Base-by-base conservation (phyloP, 495 filamentous ascomycete species). In the Parathielavia appendiculata region DNA sequence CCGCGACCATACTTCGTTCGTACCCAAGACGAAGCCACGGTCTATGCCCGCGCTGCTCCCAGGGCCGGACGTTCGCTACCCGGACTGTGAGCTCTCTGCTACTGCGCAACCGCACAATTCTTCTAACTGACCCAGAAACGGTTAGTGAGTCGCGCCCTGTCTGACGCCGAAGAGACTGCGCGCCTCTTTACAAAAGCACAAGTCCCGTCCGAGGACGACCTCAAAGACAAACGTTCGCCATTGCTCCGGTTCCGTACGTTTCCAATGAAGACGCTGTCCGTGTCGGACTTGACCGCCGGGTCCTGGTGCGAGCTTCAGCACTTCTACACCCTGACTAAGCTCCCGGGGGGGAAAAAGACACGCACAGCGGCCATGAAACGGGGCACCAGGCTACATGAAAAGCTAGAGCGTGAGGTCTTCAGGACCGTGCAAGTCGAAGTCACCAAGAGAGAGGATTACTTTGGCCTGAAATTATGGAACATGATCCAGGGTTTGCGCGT, bases 251-350 rank as follows among this genome's bases (percentile, higher is more conserved):
- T 95, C 67, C 86, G 93, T 22, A 83, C 81, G 2, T 79, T 81
- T 20, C 89, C 89, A 0, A 86, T 81, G 62, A 92, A 89, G 63
- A 81, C 88, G 0, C 81, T 98, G n/a, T 90, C 88, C 1, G 93
- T 98, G 5, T 89, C 90, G 2, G 93, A 98, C 70, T 68, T 98
- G 43, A 81, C 92, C 2, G 86, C 87, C 14, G 91, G 91, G 2
- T 83, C 91, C 10, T 98, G 93, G 93, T 98, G 93, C 69, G 95
- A 98, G 70, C 72, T 97, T 45, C 93, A 98, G 69, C 92, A 96
- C 63, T 88, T 83, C 79, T 97, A 91, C 74, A 86, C 82, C 0
- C 79, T 98, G 34, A 88, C 84, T 3, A 84, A 81, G 44, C 81
- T 86, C 65, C 76, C 73, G 1, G 72, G 71, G 16, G 95, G 95